A percentile compares a stretch with the other conserved stretches of the same genome.
These are phyloP conservation scores for Nemophila menziesii DNA, from an alignment of 257 asterid species.

Conservation along the genomic window DNA sequence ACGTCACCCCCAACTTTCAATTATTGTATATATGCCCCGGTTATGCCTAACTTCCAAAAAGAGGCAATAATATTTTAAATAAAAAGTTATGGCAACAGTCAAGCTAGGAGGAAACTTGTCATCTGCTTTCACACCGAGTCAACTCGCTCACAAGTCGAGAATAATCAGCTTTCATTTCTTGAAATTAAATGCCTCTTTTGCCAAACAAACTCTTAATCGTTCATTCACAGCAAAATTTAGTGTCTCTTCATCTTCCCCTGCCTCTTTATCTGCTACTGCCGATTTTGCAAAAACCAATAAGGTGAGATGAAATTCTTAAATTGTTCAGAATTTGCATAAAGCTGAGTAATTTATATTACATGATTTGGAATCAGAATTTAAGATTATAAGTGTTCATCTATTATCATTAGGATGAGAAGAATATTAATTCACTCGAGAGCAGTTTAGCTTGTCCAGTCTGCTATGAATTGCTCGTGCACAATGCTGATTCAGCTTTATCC, in stretches of 20 bases:
- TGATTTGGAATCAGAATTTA: too few species aligned
- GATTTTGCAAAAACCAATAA: conserved; percentile 27
- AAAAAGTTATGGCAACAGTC: conserved; percentile 15
- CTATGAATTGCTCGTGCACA: conserved; percentile 31
- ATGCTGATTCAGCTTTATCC: conserved; percentile 23
- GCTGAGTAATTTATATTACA: too few species aligned
- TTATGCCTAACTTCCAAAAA: too few species aligned
- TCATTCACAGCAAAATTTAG: conserved; percentile 11
- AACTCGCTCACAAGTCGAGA: conserved; percentile 17
- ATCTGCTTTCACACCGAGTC: conserved; percentile 22
- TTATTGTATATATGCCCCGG: too few species aligned
- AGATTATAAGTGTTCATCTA: too few species aligned
- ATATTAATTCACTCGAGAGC: conserved; percentile 26
- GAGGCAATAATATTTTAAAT: too few species aligned
- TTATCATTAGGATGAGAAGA: conserved; percentile 24
- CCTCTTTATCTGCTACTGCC: conserved; percentile 34
- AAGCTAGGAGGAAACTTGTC: conserved; percentile 16
- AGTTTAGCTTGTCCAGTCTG: conserved; percentile 83
- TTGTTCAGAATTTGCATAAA: too few species aligned
- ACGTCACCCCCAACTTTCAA: too few species aligned
- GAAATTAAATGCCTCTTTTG: conserved; percentile 12
- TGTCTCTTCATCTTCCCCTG: conserved; percentile 19
- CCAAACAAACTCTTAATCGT: conserved; percentile 17
- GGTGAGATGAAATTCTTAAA: conserved; percentile 12
- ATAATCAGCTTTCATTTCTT: conserved; percentile 11